Conservation (phyloP, 257 asterid species). For the Datura wrightii region DNA sequence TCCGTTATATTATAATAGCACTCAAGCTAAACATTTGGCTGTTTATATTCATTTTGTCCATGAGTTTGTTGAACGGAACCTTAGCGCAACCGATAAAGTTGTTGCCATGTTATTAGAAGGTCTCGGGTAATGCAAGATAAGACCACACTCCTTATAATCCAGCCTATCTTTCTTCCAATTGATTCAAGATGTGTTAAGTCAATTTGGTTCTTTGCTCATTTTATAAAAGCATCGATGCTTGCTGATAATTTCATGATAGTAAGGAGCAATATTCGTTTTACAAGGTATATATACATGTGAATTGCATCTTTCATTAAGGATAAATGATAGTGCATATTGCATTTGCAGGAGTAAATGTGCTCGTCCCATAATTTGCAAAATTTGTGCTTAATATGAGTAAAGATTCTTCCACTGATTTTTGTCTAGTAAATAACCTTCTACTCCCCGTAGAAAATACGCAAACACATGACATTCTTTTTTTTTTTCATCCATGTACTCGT, state of each 20-base stretch:
- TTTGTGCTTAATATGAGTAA: background rate
- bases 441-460: background rate
- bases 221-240: background rate
- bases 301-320: background rate
- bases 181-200: background rate
- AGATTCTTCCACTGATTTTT: background rate
- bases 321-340: background rate
- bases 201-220: background rate
- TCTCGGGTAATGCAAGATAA: no score
- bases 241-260: background rate
- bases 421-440: constrained; percentile 6
- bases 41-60: background rate
- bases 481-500: background rate
- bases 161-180: background rate
- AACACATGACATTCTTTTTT: background rate
- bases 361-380: background rate
- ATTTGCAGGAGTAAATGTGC: background rate
- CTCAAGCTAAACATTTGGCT: background rate
- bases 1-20: background rate
- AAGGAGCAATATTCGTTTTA: background rate
- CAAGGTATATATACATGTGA: background rate
- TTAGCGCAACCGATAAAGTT: no score
- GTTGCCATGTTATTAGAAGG: no score
- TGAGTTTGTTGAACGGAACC: background rate
- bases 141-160: background rate